Evolutionary conservation across 1,284 basidiomycete genomes (phyloP).

Genomic region (Rhodotorula mucilaginosa): DNA sequence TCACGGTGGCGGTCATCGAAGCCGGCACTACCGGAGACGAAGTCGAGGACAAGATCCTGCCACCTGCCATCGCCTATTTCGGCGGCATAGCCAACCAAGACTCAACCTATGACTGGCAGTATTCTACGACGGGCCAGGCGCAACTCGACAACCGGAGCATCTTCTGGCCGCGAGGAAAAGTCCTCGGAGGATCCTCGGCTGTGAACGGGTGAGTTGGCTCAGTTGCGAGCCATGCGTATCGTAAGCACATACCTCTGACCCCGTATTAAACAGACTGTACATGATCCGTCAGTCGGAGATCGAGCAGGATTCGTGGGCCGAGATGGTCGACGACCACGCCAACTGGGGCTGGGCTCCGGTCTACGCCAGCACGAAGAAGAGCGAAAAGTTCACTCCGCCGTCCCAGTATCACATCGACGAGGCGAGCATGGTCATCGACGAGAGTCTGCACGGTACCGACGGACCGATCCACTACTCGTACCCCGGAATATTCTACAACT

Average conservation of each 20-base stretch:
- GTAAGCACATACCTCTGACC: not conserved
- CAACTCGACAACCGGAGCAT: conserved; percentile 47
- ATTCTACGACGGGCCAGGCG: conserved; percentile 58
- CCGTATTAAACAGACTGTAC: conserved; percentile 58
- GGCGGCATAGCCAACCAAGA: conserved; percentile 25
- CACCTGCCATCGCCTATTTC: conserved; percentile 29
- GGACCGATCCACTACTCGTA: conserved; percentile 53
- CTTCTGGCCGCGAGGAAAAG: conserved; percentile 43
- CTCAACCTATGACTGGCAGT: conserved; percentile 62
- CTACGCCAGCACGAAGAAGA: conserved; percentile 56
- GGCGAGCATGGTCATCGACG: conserved; percentile 50
- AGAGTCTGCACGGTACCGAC: conserved; percentile 52
- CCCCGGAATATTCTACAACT: conserved; percentile 38
- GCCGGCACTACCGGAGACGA: conserved; percentile 62
- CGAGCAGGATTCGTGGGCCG: conserved; percentile 54
- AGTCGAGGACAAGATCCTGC: conserved; percentile 21
- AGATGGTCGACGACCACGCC: conserved; percentile 34
- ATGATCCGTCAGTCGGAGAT: conserved; percentile 50
- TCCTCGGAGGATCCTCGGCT: conserved; percentile 40
- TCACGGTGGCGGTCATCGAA: conserved; percentile 64
- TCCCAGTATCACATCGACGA: conserved; percentile 40
- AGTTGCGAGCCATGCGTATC: conserved; percentile 49
- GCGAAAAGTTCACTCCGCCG: conserved; percentile 54
- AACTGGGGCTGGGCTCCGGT: conserved; percentile 61
- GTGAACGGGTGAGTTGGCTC: conserved; percentile 34